Base-by-base conservation (phyloP, 1,139 yeast genomes). In the Hyphopichia khmerensis region DNA sequence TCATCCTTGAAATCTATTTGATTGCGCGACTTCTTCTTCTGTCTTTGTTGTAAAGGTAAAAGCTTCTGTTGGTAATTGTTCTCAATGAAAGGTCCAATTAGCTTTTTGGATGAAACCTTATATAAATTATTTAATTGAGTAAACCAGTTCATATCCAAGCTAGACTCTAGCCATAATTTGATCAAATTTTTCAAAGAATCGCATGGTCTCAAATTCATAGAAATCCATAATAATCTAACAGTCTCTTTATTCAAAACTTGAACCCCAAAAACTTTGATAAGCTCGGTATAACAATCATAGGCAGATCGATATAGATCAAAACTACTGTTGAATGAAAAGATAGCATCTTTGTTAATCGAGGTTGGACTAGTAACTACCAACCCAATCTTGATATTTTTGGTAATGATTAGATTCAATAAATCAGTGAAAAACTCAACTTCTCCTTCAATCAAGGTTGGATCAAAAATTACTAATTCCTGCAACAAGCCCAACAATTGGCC, bases 121-220 rank as follows among this genome's bases (percentile, higher is more conserved):
- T 67, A 70, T 34, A 74, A 55, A 0, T 74, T 63, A 40, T 60
- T 68, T 44, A 74, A 58, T 8, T 68, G 71, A 2, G 59, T 56
- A 46, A 74, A 70, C 78, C 78, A 73, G 43, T 62, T 62, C 46
- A 64, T 57, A 14, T 66, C 72, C 23, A 62, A 49, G 39, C 65
- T 64, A 2, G 65, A 54, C 31, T 72, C 77, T 47, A 73, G 52
- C 79, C 79, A 74, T 27, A 70, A 54, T 26, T 50, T 54, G 11
- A 72, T 60, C 35, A 72, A 54, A 4, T 55, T 57, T 41, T 65
- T 66, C 48, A 71, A 55, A 33, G 67, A 67, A 2, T 52, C 50
- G 43, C 75, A 70, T 4, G 78, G 78, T 40, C 62, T 60, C 38
- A 69, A 53, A 42, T 72, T 67, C 72, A 73, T 67, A 11, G 75